phyloP scores from a whole-genome alignment of 1,284 basidiomycete genomes.

The Ceratorhiza oryzae-sativae region DNA sequence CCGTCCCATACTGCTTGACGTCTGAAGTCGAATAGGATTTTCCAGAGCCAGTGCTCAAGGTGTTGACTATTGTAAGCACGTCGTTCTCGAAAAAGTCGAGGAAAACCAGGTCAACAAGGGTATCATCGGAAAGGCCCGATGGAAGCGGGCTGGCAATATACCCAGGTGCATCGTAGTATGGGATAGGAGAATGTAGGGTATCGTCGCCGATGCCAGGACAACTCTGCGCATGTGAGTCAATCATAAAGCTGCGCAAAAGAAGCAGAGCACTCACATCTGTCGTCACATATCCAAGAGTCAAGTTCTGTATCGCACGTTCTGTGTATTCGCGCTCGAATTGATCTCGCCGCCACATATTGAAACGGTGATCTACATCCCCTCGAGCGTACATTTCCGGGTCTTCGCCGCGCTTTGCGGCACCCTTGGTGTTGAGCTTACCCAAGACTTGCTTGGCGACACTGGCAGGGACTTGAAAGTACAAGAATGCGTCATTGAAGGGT shows the following conservation, averaged over 20 bases:
- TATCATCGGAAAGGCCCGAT: constrained; percentile 56
- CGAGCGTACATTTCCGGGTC: constrained; percentile 47
- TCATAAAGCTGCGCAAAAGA: constrained; percentile 2
- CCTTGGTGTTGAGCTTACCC: constrained; percentile 55
- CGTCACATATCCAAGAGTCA: constrained; percentile 78
- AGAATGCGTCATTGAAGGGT: constrained; percentile 58
- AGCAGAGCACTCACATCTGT: constrained; percentile 60
- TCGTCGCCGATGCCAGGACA: constrained; percentile 79
- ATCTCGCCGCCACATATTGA: constrained; percentile 32
- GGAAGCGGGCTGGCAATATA: constrained; percentile 65
- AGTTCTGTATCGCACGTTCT: constrained; percentile 48
- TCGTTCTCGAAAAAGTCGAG: constrained; percentile 67
- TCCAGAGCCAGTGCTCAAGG: constrained; percentile 55
- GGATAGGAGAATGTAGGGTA: constrained; percentile 63
- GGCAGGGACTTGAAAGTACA: constrained; percentile 57
- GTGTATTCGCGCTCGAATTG: constrained; percentile 22
- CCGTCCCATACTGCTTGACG: constrained; percentile 58
- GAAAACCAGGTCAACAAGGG: constrained; percentile 72
- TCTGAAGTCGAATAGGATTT: constrained; percentile 61
- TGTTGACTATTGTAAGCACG: constrained; percentile 63
- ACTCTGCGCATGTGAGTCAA: constrained; percentile 51
- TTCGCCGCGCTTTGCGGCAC: constrained; percentile 56
- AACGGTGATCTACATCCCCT: constrained; percentile 31
- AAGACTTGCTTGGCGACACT: constrained; percentile 62
- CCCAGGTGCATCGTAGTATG: constrained; percentile 59